Evolutionary conservation across 345 rosid species (phyloP), one percentile per base, ranked within the genome.

Genomic region (Eucalyptus sp.): DNA sequence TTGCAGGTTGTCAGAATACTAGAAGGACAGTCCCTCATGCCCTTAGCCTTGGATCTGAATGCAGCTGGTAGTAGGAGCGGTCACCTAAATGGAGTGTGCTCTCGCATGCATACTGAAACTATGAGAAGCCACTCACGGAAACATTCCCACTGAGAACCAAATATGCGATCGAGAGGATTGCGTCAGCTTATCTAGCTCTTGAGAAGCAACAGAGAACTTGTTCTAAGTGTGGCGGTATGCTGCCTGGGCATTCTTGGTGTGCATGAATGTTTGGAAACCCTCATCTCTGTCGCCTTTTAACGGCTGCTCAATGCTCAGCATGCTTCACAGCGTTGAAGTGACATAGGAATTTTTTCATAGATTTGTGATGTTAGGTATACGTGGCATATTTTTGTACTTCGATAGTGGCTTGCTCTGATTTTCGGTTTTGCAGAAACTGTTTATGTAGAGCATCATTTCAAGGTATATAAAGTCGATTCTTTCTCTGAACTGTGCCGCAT

Each of bases 31-130:
- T 41, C 89, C 68, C 88, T 11, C 71, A 49, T 87, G 86, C 94
- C 95, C 27, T 50, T 94, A 58, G 90, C 91, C 60, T 89, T 93
- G 88, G 96, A 94, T 90, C 86, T 94, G 91, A 94, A 90, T 81
- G 88, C 95, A 76, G 90, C 89, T 50, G 97, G 97, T 56, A 94
- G 90, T 62, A 91, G 95, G 93, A 95, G 97, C 83, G 95, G 95
- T 48, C 97, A 89, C 91, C 89, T 95, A 89, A 88, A 87, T 25
- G 96, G 93, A 60, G 81, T 93, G 86, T 93, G 90, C 86, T 85
- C 93, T 8, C 91, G 71, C 50, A 37, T 86, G 62, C 90, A 87
- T 87, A 87, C 90, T 13, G 91, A 92, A 84, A 68, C 88, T 41
- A 90, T 86, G 91, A 90, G 90, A 87, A 88, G 89, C 87, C 96